phyloP scores from a whole-genome alignment of 352 stramenopile species.

The Phytopythium litorale region DNA sequence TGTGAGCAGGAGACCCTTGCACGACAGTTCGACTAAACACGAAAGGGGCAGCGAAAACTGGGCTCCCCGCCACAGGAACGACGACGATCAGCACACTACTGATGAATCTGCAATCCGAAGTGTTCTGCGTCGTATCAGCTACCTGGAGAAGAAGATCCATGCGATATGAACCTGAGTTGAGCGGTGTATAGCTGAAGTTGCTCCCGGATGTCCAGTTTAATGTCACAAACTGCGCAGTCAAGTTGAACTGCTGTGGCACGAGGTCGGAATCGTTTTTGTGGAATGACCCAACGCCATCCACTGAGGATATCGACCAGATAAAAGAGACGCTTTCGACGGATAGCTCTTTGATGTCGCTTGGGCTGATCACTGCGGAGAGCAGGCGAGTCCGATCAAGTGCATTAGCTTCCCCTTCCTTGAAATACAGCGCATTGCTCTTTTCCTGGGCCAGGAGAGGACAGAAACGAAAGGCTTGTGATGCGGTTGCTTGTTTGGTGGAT shows the following conservation, averaged over 20 bases:
- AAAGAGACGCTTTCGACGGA: not conserved
- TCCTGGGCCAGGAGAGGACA: not conserved
- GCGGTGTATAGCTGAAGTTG: not conserved
- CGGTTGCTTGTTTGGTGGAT: not conserved
- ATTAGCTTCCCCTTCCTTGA: not conserved
- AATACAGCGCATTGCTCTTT: not conserved
- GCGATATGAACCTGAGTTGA: not conserved
- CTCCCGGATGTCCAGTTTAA: not conserved
- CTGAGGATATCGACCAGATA: not conserved
- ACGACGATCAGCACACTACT: not conserved
- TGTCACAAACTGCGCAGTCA: not conserved
- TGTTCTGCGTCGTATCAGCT: not conserved
- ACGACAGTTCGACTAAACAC: not conserved
- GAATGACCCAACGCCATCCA: not conserved
- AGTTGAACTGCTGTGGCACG: not conserved
- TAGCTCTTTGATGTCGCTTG: not conserved
- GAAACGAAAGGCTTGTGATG: constrained; percentile 1
- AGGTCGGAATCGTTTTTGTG: not conserved
- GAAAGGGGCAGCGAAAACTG: not conserved
- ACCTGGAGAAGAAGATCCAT: not conserved
- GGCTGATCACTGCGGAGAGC: not conserved
- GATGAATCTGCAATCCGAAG: not conserved
- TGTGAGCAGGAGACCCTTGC: not conserved
- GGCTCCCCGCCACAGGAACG: not conserved
- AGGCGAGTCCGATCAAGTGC: not conserved